Percentiles rank a stretch among this genome's conserved stretches.
Evolutionary conservation across 1,139 yeast species (phyloP).

Genomic region (Kurtzmaniella quercitrusa): DNA sequence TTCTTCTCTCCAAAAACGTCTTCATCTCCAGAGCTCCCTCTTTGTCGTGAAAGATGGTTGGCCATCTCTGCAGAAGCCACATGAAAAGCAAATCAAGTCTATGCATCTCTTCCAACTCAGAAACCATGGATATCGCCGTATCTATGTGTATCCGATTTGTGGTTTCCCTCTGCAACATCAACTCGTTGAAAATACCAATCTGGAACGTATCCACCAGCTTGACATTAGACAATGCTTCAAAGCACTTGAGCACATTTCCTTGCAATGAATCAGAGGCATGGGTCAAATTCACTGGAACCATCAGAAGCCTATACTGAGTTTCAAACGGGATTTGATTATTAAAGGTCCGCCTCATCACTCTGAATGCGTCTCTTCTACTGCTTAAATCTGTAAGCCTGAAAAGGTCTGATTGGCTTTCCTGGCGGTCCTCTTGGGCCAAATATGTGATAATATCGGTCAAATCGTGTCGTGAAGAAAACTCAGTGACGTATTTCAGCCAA

Average conservation of each 20-base stretch:
- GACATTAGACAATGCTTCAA: constrained; percentile 34
- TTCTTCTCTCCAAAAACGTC: constrained; percentile 58
- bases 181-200: constrained; percentile 33
- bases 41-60: constrained; percentile 71
- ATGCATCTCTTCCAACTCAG: constrained; percentile 65
- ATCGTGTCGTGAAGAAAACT: constrained; percentile 38
- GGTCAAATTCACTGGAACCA: constrained; percentile 50
- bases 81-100: constrained; percentile 62
- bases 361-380: constrained; percentile 38
- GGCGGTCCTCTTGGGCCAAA: constrained; percentile 35
- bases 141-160: constrained; percentile 16
- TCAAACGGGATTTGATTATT: constrained; percentile 26
- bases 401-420: constrained; percentile 17
- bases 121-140: constrained; percentile 34
- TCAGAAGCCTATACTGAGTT: constrained; percentile 57
- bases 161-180: constrained; percentile 22
- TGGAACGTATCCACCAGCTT: constrained; percentile 41
- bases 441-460: constrained; percentile 41
- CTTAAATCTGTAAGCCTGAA: constrained; percentile 44
- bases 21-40: constrained; percentile 72
- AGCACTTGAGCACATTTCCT: constrained; percentile 27
- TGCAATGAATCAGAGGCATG: constrained; percentile 22
- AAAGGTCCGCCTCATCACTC: constrained; percentile 35
- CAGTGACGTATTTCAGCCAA: constrained; percentile 55
- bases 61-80: constrained; percentile 89